Base-by-base conservation (phyloP, 164 flowering plant species). In the Chloranthus sessilifolius region DNA sequence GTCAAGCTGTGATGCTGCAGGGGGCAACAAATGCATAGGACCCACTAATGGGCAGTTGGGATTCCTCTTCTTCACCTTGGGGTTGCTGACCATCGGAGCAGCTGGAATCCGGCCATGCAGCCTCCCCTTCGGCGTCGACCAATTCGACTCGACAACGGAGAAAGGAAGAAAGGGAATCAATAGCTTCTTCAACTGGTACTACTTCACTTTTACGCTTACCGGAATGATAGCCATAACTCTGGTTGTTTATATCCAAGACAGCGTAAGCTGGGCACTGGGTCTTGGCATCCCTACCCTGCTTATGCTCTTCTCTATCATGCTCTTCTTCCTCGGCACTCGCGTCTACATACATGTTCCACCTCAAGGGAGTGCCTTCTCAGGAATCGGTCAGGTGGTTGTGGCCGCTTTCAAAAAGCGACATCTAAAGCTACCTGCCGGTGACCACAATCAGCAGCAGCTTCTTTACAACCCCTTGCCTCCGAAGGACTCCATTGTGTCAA, bases 101-200 rank as follows among this genome's bases (percentile, higher is more conserved):
- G 89, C 72, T 5, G 94, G 95, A 0, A 82, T 90, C 27, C 60
- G 95, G 56, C 95, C 97, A 10, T 84, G 94, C 64, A 84, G 76
- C 53, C 63, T 90, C 7, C 85, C 97, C 0, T 89, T 89, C 41
- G 97, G 95, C 1, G 75, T 75, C 4, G 97, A 89, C 46, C 97
- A 89, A 47, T 89, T 89, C 59, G 86, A 88, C 31, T 62, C 68
- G 10, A 66, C 76, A 19, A 83, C 94, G 0, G 79, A 78, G 1
- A 66, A 81, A 56, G 97, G 97, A 1, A 56, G 66, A 10, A 78
- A 62, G 39, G 97, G 80, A 1, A 76, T 86, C 17, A 71, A 52
- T 46, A 89, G 96, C 53, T 85, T 80, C 80, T 92, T 71, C 64
- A 92, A 88, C 44, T 92, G 99, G 99, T 92, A 88, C 58, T 88